phyloP scores from a whole-genome alignment of 805 yeast genomes.

The Wickerhamiella lipophila region DNA sequence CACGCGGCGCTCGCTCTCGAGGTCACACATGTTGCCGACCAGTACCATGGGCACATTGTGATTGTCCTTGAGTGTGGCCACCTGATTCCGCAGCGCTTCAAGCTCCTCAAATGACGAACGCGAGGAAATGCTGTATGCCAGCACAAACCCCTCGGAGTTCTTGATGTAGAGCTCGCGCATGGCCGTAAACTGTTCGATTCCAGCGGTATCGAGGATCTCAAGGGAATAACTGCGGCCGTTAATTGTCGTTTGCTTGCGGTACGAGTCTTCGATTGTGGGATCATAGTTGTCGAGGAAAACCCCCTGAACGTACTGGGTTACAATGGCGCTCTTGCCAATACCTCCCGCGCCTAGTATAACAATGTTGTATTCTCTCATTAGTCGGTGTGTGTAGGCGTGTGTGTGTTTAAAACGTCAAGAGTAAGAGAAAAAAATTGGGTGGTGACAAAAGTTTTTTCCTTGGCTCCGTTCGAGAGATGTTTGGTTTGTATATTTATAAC shows the following conservation, averaged over 20 bases:
- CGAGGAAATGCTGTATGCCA: conserved; percentile 76
- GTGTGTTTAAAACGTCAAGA: too few species aligned
- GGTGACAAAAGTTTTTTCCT: too few species aligned
- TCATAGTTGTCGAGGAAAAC: conserved; percentile 84
- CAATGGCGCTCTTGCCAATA: conserved; percentile 88
- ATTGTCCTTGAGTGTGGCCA: conserved; percentile 67
- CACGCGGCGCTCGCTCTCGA: conserved; percentile 59
- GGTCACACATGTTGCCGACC: conserved; percentile 84
- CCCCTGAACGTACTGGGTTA: conserved; percentile 86
- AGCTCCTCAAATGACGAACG: conserved; percentile 66
- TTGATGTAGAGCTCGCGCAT: conserved; percentile 66
- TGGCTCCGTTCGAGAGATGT: not conserved
- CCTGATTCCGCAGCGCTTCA: conserved; percentile 68
- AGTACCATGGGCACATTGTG: conserved; percentile 74
- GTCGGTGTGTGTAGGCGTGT: too few species aligned
- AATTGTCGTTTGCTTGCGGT: conserved; percentile 73
- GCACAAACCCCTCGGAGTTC: conserved; percentile 78
- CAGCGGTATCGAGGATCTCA: conserved; percentile 86
- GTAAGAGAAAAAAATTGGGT: too few species aligned
- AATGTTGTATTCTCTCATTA: conserved; percentile 60
- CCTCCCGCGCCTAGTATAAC: conserved; percentile 96
- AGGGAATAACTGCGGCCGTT: conserved; percentile 79
- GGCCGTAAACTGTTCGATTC: conserved; percentile 89
- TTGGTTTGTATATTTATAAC: not conserved
- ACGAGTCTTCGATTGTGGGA: conserved; percentile 95